Conservation (phyloP, 495 filamentous ascomycete genomes). For the Penicillium canariense region DNA sequence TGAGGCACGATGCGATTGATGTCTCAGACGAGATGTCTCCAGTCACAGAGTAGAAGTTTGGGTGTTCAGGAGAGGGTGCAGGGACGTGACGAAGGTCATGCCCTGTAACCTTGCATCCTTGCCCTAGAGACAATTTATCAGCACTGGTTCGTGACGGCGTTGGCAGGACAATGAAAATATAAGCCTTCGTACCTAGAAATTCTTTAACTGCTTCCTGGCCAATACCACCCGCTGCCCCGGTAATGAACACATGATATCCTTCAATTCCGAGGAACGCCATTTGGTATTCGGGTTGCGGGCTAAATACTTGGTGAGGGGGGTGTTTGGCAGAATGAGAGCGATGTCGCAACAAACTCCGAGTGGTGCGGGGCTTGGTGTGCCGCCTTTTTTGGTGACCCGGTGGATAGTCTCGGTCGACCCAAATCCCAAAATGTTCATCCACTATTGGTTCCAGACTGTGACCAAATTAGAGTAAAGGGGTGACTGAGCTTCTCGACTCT, state of each 20-base stretch:
- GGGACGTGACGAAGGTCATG: conserved; percentile 2
- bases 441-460: not conserved
- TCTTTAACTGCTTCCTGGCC: conserved; percentile 49
- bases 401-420: not conserved
- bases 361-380: not conserved
- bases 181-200: conserved; percentile 48
- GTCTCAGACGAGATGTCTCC: conserved; percentile 31
- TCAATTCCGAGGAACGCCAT: conserved; percentile 42
- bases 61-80: not conserved
- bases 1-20: conserved; percentile 44
- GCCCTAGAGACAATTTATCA: conserved; percentile 2
- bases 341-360: not conserved
- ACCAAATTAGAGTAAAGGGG: not conserved
- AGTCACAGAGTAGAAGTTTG: conserved; percentile 1
- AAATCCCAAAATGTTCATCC: not conserved
- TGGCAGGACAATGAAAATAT: not conserved
- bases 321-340: not conserved
- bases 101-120: conserved; percentile 4
- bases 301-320: no score
- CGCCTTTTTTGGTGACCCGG: not conserved
- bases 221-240: conserved; percentile 54
- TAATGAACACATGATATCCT: conserved; percentile 57
- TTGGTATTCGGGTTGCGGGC: not conserved
- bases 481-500: not conserved
- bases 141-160: not conserved